Percentiles rank a stretch among this genome's conserved stretches.
phyloP scores from a whole-genome alignment of 2,329 filamentous ascomycete species.

The Septoria linicola region DNA sequence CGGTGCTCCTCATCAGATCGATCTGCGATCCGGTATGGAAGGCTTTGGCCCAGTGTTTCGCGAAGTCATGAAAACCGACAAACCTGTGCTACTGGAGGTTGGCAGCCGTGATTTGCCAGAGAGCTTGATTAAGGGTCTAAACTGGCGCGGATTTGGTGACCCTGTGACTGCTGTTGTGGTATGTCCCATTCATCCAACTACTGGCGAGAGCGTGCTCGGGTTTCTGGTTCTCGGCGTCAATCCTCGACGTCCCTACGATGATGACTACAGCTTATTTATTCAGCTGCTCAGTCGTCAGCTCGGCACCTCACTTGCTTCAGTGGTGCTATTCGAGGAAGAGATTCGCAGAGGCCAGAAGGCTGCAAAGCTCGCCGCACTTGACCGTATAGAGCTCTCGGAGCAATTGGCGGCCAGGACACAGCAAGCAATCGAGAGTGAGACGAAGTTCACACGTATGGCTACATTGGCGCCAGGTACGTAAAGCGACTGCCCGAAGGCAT shows the following conservation, averaged over 20 bases:
- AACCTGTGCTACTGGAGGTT: slow-evolving; percentile 66
- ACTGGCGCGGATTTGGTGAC: slow-evolving; percentile 70
- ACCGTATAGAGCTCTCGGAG: slow-evolving; percentile 73
- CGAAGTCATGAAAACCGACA: slow-evolving; percentile 67
- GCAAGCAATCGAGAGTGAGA: slow-evolving; percentile 63
- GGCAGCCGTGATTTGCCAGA: slow-evolving; percentile 64
- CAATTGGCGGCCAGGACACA: slow-evolving; percentile 65
- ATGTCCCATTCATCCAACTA: slow-evolving; percentile 76
- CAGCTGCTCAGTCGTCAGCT: slow-evolving; percentile 72
- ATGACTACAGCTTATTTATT: slow-evolving; percentile 76
- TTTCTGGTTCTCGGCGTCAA: slow-evolving; percentile 80
- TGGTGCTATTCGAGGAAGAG: slow-evolving; percentile 80
- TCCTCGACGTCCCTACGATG: slow-evolving; percentile 73
- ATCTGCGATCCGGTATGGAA: slow-evolving; percentile 66
- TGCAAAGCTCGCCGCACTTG: slow-evolving; percentile 70
- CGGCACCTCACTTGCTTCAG: slow-evolving; percentile 76
- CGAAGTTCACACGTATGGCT: slow-evolving; percentile 79
- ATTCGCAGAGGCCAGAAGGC: slow-evolving; percentile 72
- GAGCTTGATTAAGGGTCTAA: slow-evolving; percentile 64
- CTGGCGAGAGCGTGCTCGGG: slow-evolving; percentile 69
- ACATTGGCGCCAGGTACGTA: slow-evolving; percentile 78
- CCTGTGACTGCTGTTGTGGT: slow-evolving; percentile 69
- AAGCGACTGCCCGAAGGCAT: too few species aligned
- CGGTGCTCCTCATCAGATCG: slow-evolving; percentile 61
- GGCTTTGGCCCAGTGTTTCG: slow-evolving; percentile 76